These are phyloP conservation scores for Didymella arachidicola DNA, from an alignment of 2,329 filamentous ascomycete species.

Conservation along the genomic window DNA sequence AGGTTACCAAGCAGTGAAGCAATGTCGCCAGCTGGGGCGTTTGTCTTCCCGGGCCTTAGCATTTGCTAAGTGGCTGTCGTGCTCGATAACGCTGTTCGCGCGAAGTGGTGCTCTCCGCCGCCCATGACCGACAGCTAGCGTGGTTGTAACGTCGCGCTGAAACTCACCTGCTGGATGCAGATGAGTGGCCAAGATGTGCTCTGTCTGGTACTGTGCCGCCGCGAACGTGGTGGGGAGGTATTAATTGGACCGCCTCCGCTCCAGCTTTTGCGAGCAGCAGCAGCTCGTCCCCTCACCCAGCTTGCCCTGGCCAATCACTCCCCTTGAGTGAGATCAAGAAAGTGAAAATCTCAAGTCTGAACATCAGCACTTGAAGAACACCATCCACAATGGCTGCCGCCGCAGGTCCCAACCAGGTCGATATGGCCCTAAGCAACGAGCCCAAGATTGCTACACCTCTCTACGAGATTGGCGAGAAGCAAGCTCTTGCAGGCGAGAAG, in stretches of 20 bases:
- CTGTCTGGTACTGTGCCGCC: slow-evolving; percentile 23
- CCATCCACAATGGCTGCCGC: slow-evolving; percentile 41
- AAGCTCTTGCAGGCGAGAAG: slow-evolving; percentile 39
- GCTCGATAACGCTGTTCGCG: slow-evolving; percentile 32
- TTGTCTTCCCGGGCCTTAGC: slow-evolving; percentile 31
- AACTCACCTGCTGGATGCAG: slow-evolving; percentile 45
- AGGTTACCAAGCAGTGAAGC: slow-evolving; percentile 43
- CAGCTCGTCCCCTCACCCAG: slow-evolving; percentile 23
- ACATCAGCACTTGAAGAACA: slow-evolving; percentile 24
- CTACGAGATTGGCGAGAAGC: slow-evolving; percentile 46
- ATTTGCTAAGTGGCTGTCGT: slow-evolving; percentile 29
- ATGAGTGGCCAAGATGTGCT: slow-evolving; percentile 30
- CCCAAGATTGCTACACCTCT: slow-evolving; percentile 44
- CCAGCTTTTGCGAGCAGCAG: slow-evolving; percentile 20
- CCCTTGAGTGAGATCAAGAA: slow-evolving; percentile 4
- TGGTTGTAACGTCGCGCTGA: slow-evolving; percentile 37
- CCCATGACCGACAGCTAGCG: slow-evolving; percentile 29
- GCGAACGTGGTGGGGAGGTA: slow-evolving; percentile 17
- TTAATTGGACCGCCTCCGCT: slow-evolving; percentile 27
- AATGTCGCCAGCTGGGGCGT: slow-evolving; percentile 34
- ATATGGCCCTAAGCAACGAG: slow-evolving; percentile 49
- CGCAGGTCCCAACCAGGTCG: slow-evolving; percentile 42
- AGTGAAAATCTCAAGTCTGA: slow-evolving; percentile 18
- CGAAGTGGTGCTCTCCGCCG: slow-evolving; percentile 18
- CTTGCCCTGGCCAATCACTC: slow-evolving; percentile 23